Conservation (phyloP, 495 filamentous ascomycete genomes). For the Penicillium coffeae region DNA sequence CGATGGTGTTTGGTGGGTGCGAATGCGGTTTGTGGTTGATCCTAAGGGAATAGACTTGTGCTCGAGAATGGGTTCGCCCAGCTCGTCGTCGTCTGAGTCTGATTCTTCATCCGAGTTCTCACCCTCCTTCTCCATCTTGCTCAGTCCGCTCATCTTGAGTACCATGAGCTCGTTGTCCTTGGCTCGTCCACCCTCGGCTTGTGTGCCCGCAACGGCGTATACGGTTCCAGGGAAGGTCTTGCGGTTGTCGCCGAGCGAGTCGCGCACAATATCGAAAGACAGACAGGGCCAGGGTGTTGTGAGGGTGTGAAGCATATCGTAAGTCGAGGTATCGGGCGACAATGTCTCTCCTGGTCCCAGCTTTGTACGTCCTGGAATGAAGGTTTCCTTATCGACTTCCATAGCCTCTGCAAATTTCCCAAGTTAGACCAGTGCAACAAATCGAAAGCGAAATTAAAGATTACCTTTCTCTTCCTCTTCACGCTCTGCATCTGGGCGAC, state of each 20-base stretch:
- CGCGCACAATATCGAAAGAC: slow-evolving; percentile 87
- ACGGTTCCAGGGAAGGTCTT: slow-evolving; percentile 88
- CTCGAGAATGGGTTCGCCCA: slow-evolving; percentile 89
- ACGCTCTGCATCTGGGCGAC: slow-evolving; percentile 84
- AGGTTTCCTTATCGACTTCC: slow-evolving; percentile 88
- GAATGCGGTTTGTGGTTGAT: slow-evolving; percentile 89
- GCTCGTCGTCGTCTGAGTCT: slow-evolving; percentile 71
- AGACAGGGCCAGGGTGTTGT: slow-evolving; percentile 94
- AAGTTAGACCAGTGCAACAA: not conserved
- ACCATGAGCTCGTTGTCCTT: slow-evolving; percentile 91
- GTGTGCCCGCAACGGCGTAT: slow-evolving; percentile 90
- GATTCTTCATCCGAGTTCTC: slow-evolving; percentile 72
- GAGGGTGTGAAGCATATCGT: slow-evolving; percentile 92
- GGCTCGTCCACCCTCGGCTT: slow-evolving; percentile 69
- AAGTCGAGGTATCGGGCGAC: slow-evolving; percentile 82
- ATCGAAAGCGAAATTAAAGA: no score
- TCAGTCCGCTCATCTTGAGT: slow-evolving; percentile 89
- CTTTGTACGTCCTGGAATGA: slow-evolving; percentile 86
- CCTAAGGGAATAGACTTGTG: slow-evolving; percentile 79
- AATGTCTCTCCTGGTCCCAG: slow-evolving; percentile 85
- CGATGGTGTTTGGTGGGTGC: slow-evolving; percentile 70
- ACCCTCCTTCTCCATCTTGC: slow-evolving; percentile 74
- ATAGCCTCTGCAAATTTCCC: slow-evolving; percentile 56
- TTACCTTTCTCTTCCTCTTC: slow-evolving; percentile 76
- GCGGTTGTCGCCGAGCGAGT: slow-evolving; percentile 83